These are phyloP conservation scores for Eucalyptus decipiens DNA, from an alignment of 345 rosid genomes.

Conservation along the genomic window DNA sequence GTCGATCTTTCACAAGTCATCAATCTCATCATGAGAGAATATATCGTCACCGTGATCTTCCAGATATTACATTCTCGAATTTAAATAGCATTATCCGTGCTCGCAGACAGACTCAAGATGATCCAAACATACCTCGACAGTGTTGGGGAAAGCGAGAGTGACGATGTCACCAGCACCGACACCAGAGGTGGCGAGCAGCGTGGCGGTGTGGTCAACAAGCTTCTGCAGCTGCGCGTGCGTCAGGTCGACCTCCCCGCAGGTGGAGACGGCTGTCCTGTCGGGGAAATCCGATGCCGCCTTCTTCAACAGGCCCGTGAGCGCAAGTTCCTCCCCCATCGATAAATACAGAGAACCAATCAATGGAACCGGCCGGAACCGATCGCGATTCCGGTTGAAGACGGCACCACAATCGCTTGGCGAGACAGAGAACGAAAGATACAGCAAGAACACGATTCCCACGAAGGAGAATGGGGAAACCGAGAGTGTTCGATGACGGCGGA, in stretches of 20 bases:
- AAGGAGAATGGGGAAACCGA: not conserved
- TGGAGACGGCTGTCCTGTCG: constrained; percentile 20
- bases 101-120: not conserved
- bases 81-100: not conserved
- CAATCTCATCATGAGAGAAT: not conserved
- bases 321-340: constrained; percentile 12
- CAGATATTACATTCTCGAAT: not conserved
- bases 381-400: not conserved
- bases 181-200: constrained; percentile 33
- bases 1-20: not conserved
- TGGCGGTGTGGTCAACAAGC: constrained; percentile 38
- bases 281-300: constrained; percentile 34
- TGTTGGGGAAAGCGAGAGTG: constrained; percentile 51
- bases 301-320: constrained; percentile 32
- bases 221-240: constrained; percentile 22
- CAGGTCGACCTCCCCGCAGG: constrained; percentile 25
- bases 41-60: not conserved
- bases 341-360: not conserved
- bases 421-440: not conserved
- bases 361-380: not conserved
- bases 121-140: constrained; percentile 38
- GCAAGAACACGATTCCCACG: not conserved
- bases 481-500: too few relatives aligned
- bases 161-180: constrained; percentile 38
- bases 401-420: not conserved